A percentile compares a stretch with the other conserved stretches of the same genome.
Evolutionary conservation across 805 yeast genomes (phyloP).

Genomic region (Zygosaccharomyces kombuchaensis): DNA sequence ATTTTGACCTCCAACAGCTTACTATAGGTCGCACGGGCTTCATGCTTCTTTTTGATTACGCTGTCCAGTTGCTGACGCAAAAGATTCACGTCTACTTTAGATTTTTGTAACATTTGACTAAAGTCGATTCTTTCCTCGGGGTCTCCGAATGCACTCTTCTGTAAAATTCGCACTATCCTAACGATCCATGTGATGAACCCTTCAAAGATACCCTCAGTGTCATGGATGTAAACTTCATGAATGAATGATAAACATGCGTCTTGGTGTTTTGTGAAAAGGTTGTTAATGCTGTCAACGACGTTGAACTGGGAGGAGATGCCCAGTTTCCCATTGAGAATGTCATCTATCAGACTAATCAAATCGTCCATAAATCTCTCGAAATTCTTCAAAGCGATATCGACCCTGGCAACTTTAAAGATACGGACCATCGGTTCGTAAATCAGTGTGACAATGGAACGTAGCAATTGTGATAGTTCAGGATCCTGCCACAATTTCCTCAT

Average conservation of each 20-base stretch:
- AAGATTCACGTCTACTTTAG: constrained; percentile 26
- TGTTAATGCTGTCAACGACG: constrained; percentile 49
- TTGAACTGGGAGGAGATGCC: constrained; percentile 60
- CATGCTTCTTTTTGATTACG: constrained; percentile 36
- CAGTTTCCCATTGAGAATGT: constrained; percentile 39
- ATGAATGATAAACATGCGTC: constrained; percentile 68
- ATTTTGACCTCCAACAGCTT: constrained; percentile 25
- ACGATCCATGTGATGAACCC: constrained; percentile 73
- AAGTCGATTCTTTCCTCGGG: constrained; percentile 45
- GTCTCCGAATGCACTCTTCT: constrained; percentile 49
- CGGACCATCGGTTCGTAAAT: constrained; percentile 71
- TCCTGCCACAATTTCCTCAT: constrained; percentile 80
- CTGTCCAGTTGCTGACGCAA: constrained; percentile 39
- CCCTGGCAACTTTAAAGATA: constrained; percentile 61
- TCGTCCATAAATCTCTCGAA: constrained; percentile 65
- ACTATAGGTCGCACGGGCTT: constrained; percentile 34
- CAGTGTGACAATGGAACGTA: constrained; percentile 67
- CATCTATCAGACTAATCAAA: constrained; percentile 54
- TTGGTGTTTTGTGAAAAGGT: constrained; percentile 66
- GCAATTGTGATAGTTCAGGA: constrained; percentile 69
- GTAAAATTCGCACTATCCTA: constrained; percentile 55
- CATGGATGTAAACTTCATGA: constrained; percentile 78
- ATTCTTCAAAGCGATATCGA: constrained; percentile 60
- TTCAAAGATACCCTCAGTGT: constrained; percentile 64
- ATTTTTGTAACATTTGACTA: constrained; percentile 31